Evolutionary conservation across 176 grass and related monocot species (phyloP).

Genomic region (Triticum dicoccoides): DNA sequence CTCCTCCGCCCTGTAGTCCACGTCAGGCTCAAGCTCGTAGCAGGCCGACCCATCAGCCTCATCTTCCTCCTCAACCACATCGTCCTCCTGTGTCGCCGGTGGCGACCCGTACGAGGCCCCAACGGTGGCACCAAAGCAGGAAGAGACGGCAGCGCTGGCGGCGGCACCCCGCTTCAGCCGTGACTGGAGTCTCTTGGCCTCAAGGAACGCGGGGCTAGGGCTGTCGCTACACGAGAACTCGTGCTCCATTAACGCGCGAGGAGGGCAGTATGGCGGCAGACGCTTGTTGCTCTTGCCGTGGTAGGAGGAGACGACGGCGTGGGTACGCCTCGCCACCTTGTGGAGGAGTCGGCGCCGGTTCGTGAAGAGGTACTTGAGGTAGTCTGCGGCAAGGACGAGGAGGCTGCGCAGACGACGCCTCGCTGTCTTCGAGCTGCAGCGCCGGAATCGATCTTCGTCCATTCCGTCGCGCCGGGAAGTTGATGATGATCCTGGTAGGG

Average conservation of each 20-base stretch:
- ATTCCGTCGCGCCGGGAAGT: background rate
- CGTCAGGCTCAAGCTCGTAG: slow-evolving; percentile 42
- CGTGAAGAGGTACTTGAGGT: slow-evolving; percentile 57
- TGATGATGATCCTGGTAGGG: background rate
- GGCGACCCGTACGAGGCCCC: slow-evolving; percentile 7
- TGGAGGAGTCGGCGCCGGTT: slow-evolving; percentile 39
- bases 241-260: slow-evolving; percentile 33
- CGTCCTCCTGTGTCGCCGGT: background rate
- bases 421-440: background rate
- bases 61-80: slow-evolving; percentile 12
- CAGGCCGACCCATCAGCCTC: background rate
- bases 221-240: slow-evolving; percentile 80
- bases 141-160: background rate
- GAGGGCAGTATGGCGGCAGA: background rate
- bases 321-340: slow-evolving; percentile 38
- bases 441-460: slow-evolving; percentile 14
- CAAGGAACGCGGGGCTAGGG: slow-evolving; percentile 47
- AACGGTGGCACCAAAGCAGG: slow-evolving; percentile 28
- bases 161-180: slow-evolving; percentile 31
- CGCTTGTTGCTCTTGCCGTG: slow-evolving; percentile 20
- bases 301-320: slow-evolving; percentile 28
- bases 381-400: slow-evolving; percentile 29
- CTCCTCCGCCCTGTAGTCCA: slow-evolving; percentile 82
- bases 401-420: slow-evolving; percentile 39
- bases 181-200: slow-evolving; percentile 40